These are phyloP conservation scores for Coemansia sp. DNA, from an alignment of 192 early-diverging fungal genomes.

Conservation along the genomic window DNA sequence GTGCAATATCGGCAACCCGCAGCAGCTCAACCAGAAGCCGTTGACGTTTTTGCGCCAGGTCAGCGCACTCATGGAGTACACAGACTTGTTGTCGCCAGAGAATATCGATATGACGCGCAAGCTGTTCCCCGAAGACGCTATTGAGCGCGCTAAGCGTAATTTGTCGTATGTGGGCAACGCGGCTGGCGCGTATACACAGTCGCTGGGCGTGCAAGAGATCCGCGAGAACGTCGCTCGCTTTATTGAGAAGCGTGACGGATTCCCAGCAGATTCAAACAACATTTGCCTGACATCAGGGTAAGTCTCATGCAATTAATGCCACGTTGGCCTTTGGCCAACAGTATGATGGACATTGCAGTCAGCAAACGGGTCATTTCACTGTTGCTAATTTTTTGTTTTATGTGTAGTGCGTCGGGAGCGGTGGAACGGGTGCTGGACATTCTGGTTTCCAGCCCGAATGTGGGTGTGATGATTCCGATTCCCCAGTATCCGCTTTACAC, in stretches of 20 bases:
- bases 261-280: constrained; percentile 73
- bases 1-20: constrained; percentile 94
- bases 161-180: constrained; percentile 72
- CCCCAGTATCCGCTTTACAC: constrained; percentile 99
- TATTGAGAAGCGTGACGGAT: constrained; percentile 92
- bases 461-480: constrained; percentile 98
- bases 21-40: constrained; percentile 84
- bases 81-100: constrained; percentile 69
- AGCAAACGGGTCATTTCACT: background rate
- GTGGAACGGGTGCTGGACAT: constrained; percentile 90
- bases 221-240: constrained; percentile 88
- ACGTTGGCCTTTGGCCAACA: constrained; percentile 2
- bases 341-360: background rate
- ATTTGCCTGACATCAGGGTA: constrained; percentile 89
- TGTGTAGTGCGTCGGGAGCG: constrained; percentile 71
- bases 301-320: background rate
- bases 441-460: constrained; percentile 70
- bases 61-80: constrained; percentile 83
- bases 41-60: constrained; percentile 98
- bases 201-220: constrained; percentile 83
- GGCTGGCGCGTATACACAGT: constrained; percentile 91
- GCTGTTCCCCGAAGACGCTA: constrained; percentile 84
- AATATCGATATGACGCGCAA: constrained; percentile 60
- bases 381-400: constrained; percentile 7
- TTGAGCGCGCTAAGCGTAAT: constrained; percentile 71